Conservation (phyloP, 2,329 filamentous ascomycete genomes). For the Penicillium expansum region DNA sequence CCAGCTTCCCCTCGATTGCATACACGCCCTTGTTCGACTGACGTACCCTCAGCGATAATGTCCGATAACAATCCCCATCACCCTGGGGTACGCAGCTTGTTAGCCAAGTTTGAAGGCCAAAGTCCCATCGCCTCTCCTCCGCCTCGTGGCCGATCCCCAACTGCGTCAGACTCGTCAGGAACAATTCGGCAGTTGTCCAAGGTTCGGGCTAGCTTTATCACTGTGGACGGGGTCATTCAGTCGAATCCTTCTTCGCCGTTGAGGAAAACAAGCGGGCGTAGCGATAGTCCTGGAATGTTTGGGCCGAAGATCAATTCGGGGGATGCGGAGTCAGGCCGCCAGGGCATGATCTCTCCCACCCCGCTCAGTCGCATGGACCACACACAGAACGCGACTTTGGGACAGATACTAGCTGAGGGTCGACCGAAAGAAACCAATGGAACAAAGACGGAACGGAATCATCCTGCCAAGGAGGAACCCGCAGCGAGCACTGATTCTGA, state of each 20-base stretch:
- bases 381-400: constrained; percentile 18
- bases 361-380: constrained; percentile 24
- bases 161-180: constrained; percentile 43
- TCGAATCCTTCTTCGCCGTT: constrained; percentile 44
- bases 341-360: constrained; percentile 28
- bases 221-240: constrained; percentile 57
- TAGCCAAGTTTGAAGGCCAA: constrained; percentile 75
- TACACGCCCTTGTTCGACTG: constrained; percentile 19
- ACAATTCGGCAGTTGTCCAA: constrained; percentile 64
- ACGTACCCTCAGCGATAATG: constrained; percentile 13
- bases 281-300: constrained; percentile 30
- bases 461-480: constrained; percentile 13
- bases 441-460: constrained; percentile 4
- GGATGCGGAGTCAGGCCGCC: constrained; percentile 32
- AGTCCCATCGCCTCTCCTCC: constrained; percentile 59
- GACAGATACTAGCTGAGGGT: constrained; percentile 13
- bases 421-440: constrained; percentile 5
- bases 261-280: constrained; percentile 40
- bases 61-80: constrained; percentile 27
- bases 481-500: constrained; percentile 5
- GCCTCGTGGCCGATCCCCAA: constrained; percentile 68
- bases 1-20: constrained; percentile 8
- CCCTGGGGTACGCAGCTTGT: constrained; percentile 66
- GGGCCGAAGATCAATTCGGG: constrained; percentile 34
- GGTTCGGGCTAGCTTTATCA: constrained; percentile 71